Conservation (phyloP, 805 yeast genomes). For the Starmera caribaea region DNA sequence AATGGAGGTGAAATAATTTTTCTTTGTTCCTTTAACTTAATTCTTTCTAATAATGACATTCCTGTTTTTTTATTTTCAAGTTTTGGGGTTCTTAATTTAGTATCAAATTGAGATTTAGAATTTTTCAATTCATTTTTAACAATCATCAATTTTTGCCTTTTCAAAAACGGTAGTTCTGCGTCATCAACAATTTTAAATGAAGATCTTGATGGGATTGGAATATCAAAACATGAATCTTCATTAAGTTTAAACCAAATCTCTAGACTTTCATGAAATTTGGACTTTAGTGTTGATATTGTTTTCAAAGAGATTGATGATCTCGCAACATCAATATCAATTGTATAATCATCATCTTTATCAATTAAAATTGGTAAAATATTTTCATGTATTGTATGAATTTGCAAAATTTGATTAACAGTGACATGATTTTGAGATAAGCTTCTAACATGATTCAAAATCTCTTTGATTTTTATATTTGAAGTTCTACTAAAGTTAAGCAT, state of each 20-base stretch:
- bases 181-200: background rate
- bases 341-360: conserved; percentile 9
- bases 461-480: conserved; percentile 10
- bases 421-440: conserved; percentile 5
- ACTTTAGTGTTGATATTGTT: conserved; percentile 2
- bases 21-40: conserved; percentile 25
- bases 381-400: conserved; percentile 13
- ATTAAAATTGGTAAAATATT: conserved; percentile 7
- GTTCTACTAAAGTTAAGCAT: conserved; percentile 8
- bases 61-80: conserved; percentile 3
- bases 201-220: conserved; percentile 6
- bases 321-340: conserved; percentile 11
- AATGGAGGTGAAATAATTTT: conserved; percentile 5
- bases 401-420: conserved; percentile 8
- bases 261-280: conserved; percentile 5
- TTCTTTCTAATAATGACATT: conserved; percentile 28
- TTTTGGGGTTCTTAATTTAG: background rate
- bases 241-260: conserved; percentile 11
- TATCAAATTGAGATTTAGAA: conserved; percentile 21
- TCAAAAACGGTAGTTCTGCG: conserved; percentile 1
- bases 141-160: conserved; percentile 10
- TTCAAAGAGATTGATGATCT: conserved; percentile 3
- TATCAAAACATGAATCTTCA: conserved; percentile 1
- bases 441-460: conserved; percentile 9
- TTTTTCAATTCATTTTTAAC: background rate